Conservation (phyloP, 2,329 filamentous ascomycete genomes). For the Sphaerostilbella broomeana region DNA sequence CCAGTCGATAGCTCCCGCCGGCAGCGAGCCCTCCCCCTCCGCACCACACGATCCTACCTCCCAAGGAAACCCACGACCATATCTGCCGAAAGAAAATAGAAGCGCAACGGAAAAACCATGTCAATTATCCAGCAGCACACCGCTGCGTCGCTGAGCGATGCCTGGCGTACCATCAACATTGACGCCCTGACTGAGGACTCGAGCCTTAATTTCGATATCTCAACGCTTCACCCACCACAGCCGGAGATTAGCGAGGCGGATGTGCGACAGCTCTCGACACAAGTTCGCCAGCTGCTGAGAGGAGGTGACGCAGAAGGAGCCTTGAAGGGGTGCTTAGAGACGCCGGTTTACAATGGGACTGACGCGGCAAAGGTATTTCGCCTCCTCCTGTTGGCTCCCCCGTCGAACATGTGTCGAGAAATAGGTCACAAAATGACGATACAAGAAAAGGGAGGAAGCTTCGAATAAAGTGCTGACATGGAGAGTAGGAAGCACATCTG, state of each 20-base stretch:
- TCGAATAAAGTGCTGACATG: not conserved
- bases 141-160: conserved; percentile 52
- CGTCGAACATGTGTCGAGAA: not conserved
- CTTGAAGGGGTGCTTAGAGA: conserved; percentile 75
- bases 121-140: conserved; percentile 63
- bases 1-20: conserved; percentile 10
- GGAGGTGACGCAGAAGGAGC: conserved; percentile 85
- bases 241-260: conserved; percentile 70
- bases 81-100: not conserved
- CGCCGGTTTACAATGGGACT: conserved; percentile 64
- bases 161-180: conserved; percentile 88
- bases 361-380: conserved; percentile 56
- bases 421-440: too few relatives aligned
- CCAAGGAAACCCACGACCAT: not conserved
- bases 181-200: conserved; percentile 88
- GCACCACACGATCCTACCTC: not conserved
- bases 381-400: not conserved
- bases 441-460: not conserved
- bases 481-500: conserved; percentile 68
- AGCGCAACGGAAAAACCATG: conserved; percentile 34
- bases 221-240: conserved; percentile 71
- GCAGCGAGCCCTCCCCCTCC: not conserved
- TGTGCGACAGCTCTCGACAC: conserved; percentile 67
- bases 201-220: conserved; percentile 81
- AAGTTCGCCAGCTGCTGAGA: conserved; percentile 81